These are phyloP conservation scores for Diplodia scrobiculata DNA, from an alignment of 2,329 filamentous ascomycete species.

Conservation along the genomic window DNA sequence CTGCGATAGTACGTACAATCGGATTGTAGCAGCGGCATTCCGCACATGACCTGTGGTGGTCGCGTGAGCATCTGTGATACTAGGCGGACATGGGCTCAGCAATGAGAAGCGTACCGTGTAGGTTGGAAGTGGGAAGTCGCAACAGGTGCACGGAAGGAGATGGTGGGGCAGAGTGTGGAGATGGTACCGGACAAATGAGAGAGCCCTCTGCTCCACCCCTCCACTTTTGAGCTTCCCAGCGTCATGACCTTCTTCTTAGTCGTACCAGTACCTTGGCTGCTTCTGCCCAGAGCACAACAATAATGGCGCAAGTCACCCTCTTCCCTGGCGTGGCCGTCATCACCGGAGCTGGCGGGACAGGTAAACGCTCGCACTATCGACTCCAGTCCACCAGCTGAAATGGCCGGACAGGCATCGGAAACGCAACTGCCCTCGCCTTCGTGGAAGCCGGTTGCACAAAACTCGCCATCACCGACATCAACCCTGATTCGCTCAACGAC, in stretches of 20 bases:
- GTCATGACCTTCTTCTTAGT: background rate
- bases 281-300: background rate
- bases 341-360: constrained; percentile 43
- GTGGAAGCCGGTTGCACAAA: constrained; percentile 53
- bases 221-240: constrained; percentile 3
- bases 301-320: constrained; percentile 10
- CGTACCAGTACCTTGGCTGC: background rate
- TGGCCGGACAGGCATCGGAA: constrained; percentile 55
- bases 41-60: background rate
- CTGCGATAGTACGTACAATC: background rate
- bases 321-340: constrained; percentile 41
- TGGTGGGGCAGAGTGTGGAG: background rate
- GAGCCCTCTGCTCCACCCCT: constrained; percentile 4
- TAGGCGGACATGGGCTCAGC: background rate
- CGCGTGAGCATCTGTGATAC: background rate
- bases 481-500: constrained; percentile 45
- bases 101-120: background rate
- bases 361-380: constrained; percentile 30
- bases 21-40: background rate
- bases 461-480: constrained; percentile 60
- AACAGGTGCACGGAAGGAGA: background rate
- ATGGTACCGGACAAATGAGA: background rate
- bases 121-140: too few relatives aligned
- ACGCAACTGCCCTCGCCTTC: constrained; percentile 56
- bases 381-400: constrained; percentile 6